Percentiles rank a stretch among this genome's conserved stretches.
phyloP scores from a whole-genome alignment of 805 yeast species.

The Ogataea nonfermentans region DNA sequence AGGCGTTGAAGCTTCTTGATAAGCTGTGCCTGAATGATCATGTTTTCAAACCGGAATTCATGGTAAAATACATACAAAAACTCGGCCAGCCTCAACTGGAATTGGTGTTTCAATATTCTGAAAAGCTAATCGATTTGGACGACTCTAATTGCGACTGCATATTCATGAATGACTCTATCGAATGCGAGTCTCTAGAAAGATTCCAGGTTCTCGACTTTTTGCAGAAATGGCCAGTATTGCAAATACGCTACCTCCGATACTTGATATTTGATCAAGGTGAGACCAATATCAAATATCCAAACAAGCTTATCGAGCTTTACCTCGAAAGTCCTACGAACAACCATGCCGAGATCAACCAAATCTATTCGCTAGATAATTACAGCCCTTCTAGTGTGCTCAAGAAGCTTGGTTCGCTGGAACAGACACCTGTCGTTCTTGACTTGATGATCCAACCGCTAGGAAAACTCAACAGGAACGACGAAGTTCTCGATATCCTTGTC shows the following conservation, averaged over 20 bases:
- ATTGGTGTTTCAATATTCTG: conserved; percentile 55
- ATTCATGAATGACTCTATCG: conserved; percentile 64
- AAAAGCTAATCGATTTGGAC: conserved; percentile 46
- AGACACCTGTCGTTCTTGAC: conserved; percentile 30
- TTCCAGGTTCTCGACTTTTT: conserved; percentile 53
- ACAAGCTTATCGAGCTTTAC: conserved; percentile 45
- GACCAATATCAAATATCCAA: conserved; percentile 38
- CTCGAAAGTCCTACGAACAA: conserved; percentile 29
- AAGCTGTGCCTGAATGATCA: conserved; percentile 29
- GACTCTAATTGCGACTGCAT: conserved; percentile 42
- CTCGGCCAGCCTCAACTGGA: conserved; percentile 48
- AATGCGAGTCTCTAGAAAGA: conserved; percentile 57
- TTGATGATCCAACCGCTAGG: conserved; percentile 58
- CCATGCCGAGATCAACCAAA: conserved; percentile 34
- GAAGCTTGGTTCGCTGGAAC: conserved; percentile 19
- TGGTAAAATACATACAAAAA: conserved; percentile 57
- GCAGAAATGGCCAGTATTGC: conserved; percentile 27
- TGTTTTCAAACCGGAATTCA: conserved; percentile 41
- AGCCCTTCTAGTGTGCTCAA: conserved; percentile 37
- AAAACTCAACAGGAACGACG: conserved; percentile 57
- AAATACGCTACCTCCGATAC: conserved; percentile 52
- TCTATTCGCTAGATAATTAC: conserved; percentile 37
- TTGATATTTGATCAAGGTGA: conserved; percentile 42
- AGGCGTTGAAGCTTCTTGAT: conserved; percentile 64
- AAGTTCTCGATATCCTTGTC: conserved; percentile 60